Evolutionary conservation across 2,329 filamentous ascomycete species (phyloP).

Genomic region (Exophiala xenobiotica): DNA sequence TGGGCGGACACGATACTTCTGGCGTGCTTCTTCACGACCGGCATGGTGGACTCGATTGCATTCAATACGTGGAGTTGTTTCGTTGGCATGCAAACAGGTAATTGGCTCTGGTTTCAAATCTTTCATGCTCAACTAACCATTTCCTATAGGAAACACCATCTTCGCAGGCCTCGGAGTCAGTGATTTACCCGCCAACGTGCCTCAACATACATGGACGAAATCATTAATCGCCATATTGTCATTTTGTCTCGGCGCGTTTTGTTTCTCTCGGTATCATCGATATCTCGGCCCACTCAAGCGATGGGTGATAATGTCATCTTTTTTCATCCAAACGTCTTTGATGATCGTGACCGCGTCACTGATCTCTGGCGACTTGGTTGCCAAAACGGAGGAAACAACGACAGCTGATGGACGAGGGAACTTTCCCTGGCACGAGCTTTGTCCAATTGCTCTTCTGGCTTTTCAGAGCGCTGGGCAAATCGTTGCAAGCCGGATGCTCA

Average conservation of each 20-base stretch:
- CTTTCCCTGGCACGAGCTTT: conserved; percentile 24
- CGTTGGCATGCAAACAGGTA: conserved; percentile 48
- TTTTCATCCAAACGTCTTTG: conserved; percentile 37
- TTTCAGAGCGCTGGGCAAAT: conserved; percentile 45
- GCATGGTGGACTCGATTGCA: conserved; percentile 44
- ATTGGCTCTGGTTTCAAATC: conserved; percentile 5
- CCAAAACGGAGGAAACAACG: conserved; percentile 34
- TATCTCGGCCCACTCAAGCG: conserved; percentile 38
- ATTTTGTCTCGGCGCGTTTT: conserved; percentile 39
- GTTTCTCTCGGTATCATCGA: conserved; percentile 39
- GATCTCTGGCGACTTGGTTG: conserved; percentile 29
- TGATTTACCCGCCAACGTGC: conserved; percentile 37
- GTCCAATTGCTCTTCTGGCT: conserved; percentile 40
- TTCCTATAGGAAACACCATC: conserved; percentile 41
- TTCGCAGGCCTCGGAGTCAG: conserved; percentile 45
- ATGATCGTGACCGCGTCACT: conserved; percentile 37
- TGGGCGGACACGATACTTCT: conserved; percentile 28
- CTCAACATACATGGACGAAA: conserved; percentile 43
- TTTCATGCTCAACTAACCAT: conserved; percentile 32
- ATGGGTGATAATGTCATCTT: conserved; percentile 40
- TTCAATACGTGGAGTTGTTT: conserved; percentile 48
- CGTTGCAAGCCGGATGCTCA: conserved; percentile 41
- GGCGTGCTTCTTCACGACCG: conserved; percentile 40
- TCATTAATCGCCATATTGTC: conserved; percentile 39
- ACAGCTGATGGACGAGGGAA: conserved; percentile 12